These are phyloP conservation scores for Russula emetica DNA, from an alignment of 768 basidiomycete genomes.

Conservation along the genomic window DNA sequence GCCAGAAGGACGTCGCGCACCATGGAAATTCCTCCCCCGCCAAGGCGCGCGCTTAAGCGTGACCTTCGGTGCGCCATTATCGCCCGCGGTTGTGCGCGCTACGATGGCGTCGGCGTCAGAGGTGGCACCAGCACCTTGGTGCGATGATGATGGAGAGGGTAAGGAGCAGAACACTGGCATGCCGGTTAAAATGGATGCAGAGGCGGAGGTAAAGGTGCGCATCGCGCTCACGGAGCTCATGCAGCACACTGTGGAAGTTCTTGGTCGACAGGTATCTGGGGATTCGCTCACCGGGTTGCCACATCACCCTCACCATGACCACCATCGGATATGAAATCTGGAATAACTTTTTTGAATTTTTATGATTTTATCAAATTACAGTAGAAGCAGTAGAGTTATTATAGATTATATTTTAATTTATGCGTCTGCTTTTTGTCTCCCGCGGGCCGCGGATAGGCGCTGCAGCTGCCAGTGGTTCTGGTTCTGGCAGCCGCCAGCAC, in stretches of 20 bases:
- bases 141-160: not conserved
- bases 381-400: no score
- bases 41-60: slow-evolving; percentile 61
- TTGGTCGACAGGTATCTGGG: slow-evolving; percentile 30
- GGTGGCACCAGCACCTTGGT: not conserved
- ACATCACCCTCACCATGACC: not conserved
- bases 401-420: no score
- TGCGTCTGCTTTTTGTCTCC: no score
- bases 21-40: slow-evolving; percentile 67
- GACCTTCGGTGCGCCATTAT: slow-evolving; percentile 75
- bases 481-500: no score
- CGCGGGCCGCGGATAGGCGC: no score
- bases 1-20: slow-evolving; percentile 78
- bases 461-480: no score
- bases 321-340: no score
- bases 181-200: not conserved
- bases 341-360: no score
- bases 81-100: slow-evolving; percentile 37
- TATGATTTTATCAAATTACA: no score
- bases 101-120: slow-evolving; percentile 22
- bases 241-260: slow-evolving; percentile 33
- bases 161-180: slow-evolving; percentile 9
- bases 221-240: slow-evolving; percentile 34
- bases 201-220: slow-evolving; percentile 25
- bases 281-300: slow-evolving; percentile 8